phyloP scores from a whole-genome alignment of 2,329 filamentous ascomycete species.

The Trichoderma polysporum region DNA sequence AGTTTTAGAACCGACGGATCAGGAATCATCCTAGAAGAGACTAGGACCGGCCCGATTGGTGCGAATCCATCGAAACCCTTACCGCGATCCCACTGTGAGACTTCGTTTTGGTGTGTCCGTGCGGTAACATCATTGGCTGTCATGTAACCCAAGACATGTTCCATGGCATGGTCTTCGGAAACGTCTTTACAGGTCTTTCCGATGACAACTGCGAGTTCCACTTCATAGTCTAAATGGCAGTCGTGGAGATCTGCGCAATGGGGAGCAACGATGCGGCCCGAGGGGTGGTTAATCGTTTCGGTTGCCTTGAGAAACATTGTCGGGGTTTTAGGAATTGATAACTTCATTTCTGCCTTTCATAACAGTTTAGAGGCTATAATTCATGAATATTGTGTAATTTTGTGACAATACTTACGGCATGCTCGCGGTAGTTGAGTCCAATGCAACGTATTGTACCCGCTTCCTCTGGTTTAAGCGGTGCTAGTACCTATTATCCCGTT shows the following conservation, averaged over 20 bases:
- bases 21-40: conserved; percentile 2
- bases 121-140: conserved; percentile 12
- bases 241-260: conserved; percentile 4
- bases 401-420: background rate
- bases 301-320: conserved; percentile 9
- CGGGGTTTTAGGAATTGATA: background rate
- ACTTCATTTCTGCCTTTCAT: conserved; percentile 8
- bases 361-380: background rate
- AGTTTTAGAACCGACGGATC: background rate
- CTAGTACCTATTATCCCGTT: background rate
- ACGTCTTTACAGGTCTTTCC: conserved; percentile 11
- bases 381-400: background rate
- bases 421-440: conserved; percentile 11
- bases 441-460: conserved; percentile 13
- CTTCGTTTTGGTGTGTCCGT: conserved; percentile 13
- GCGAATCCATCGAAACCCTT: conserved; percentile 12
- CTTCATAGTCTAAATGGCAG: conserved; percentile 7
- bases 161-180: background rate
- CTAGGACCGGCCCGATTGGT: conserved; percentile 10
- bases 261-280: background rate
- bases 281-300: background rate
- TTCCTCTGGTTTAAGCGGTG: conserved; percentile 5
- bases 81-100: conserved; percentile 14
- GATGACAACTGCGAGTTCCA: conserved; percentile 9
- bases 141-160: conserved; percentile 4